Percentiles rank a stretch among this genome's conserved stretches.
Evolutionary conservation across 2,329 filamentous ascomycete species (phyloP).

Genomic region (Bipolaris sorokiniana): DNA sequence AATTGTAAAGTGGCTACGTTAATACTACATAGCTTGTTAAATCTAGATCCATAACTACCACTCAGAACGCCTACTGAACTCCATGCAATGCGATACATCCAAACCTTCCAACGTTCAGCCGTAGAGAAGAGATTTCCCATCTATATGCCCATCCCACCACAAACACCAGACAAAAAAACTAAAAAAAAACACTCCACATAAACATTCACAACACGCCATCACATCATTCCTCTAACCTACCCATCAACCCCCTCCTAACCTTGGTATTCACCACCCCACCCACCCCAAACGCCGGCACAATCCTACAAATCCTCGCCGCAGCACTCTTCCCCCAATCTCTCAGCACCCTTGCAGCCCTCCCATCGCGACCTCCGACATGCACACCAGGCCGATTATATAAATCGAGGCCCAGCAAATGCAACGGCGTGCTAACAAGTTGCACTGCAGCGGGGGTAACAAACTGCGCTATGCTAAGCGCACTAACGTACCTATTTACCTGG

Average conservation of each 20-base stretch:
- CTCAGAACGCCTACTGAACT: neutral
- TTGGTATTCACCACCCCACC: constrained; percentile 85
- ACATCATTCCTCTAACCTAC: no score
- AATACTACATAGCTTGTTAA: no score
- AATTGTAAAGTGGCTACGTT: no score
- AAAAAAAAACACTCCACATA: no score
- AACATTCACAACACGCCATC: no score
- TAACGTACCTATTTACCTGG: constrained; percentile 61
- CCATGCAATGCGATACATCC: neutral
- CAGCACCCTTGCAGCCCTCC: constrained; percentile 69
- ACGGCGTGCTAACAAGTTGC: constrained; percentile 79
- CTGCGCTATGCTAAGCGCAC: constrained; percentile 65
- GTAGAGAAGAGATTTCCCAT: neutral
- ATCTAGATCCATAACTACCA: neutral
- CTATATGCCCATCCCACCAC: neutral
- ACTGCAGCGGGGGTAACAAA: constrained; percentile 80
- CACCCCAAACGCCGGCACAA: constrained; percentile 86
- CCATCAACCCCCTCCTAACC: constrained; percentile 72
- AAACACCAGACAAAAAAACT: neutral
- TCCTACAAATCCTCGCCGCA: constrained; percentile 78
- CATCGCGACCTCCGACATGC: constrained; percentile 60
- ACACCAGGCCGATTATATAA: constrained; percentile 74
- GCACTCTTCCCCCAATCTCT: constrained; percentile 78
- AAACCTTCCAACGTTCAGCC: neutral
- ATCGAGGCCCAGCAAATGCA: constrained; percentile 85